Base-by-base conservation (phyloP, 2,329 filamentous ascomycete species). In the Ophiostoma quercus region DNA sequence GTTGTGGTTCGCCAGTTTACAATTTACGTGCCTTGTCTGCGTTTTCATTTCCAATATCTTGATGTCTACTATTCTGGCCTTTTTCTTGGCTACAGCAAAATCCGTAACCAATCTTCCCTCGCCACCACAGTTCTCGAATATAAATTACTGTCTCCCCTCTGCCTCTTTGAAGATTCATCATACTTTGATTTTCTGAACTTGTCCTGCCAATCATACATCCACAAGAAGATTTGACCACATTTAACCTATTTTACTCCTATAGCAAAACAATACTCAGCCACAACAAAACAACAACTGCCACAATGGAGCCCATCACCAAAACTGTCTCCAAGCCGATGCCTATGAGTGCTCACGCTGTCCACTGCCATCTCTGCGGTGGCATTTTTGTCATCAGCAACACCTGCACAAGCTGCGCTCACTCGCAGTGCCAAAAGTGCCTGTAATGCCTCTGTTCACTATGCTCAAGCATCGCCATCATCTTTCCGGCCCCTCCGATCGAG, bases 311-410 rank as follows among this genome's bases (percentile, higher is more conserved):
- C 67, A 63, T 47, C 22, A 37, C 68, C 5, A n/a, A 39, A 51
- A 22, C 34, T 29, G 1, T n/a, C 34, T 14, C 66, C 41, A 67
- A 47, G 69, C 71, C 69, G 22, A 54, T 32, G 60, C 68, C 68
- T 22, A 67, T 73, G 62, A 71, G 81, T 76, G 78, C 79, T 74
- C 82, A 75, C 69, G 74, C 81, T 74, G 81, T 82, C 74, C 83
- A 84, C 78, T 85, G 84, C 82, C 85, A 84, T 81, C 77, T 84
- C 75, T 85, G 84, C 79, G 82, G 82, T 74, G 78, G 80, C 78
- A 83, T 85, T 78, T 84, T 85, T 74, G 84, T 85, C 79, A 85
- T 85, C 79, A 85, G 83, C 82, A 83, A 79, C 76, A 82, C 79
- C 68, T 85, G 84, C 80, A 79, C 77, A 72, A 78, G 79, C 75